Evolutionary conservation across 2,329 filamentous ascomycete species (phyloP), one percentile per base, ranked within the genome.

Genomic region (Albophoma yamanashiensis): DNA sequence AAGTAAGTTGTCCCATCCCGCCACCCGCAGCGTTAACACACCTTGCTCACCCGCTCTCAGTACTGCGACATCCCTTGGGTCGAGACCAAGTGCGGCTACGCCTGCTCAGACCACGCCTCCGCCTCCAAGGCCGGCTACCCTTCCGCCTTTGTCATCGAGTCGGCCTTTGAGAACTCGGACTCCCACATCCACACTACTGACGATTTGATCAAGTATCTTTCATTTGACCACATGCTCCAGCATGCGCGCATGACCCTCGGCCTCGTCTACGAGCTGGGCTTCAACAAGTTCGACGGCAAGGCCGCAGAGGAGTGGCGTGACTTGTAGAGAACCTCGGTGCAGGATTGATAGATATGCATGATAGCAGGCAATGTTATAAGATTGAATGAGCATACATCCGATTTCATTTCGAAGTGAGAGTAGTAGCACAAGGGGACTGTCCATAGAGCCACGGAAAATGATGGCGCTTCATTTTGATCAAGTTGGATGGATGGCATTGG

Each of bases 1-100:
- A 72, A 67, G 71, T 73, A 62, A 34, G 66, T 64, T 27, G 50
- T 20, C 36, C 17, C 56, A 2, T 1, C 39, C 15, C 15, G 8
- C 43, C 43, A 12, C 14, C 14, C 34, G 3, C 22, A 38, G 45
- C 11, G 34, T 40, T 60, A 14, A 25, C 15, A 38, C 59, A 55
- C 64, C 57, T 20, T 27, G 12, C 22, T 11, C n/a, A 52, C 15
- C 20, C 20, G 36, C 36, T 5, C 15, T n/a, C 62, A 87, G 78
- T 97, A 97, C 79, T 97, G 92, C 76, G 83, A 86, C 58, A 94
- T 97, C 63, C 89, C 91, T 11, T 96, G 87, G 73, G 83, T 93
- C 57, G 83, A 92, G 75, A 96, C 91, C 22, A 89, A 93, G 78
- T 96, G 91, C 69, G 91, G 91, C 45, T 95, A 95, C 69, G 91